phyloP scores from a whole-genome alignment of 2,329 filamentous ascomycete genomes.

The Camillea tinctor region DNA sequence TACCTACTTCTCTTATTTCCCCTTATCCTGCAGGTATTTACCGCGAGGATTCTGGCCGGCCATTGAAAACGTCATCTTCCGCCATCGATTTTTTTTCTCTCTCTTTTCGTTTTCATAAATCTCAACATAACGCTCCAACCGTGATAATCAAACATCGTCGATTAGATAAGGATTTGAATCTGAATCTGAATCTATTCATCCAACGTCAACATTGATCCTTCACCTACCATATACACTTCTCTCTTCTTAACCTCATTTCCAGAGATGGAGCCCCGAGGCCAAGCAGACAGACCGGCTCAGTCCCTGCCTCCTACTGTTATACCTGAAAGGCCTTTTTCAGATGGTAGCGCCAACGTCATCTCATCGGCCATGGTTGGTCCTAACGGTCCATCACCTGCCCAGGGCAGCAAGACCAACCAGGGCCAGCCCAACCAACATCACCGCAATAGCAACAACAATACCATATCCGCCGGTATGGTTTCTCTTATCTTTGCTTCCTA shows the following conservation, averaged over 20 bases:
- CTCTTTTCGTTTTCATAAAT: not conserved
- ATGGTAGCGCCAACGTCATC: constrained; percentile 10
- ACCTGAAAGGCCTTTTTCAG: constrained; percentile 6
- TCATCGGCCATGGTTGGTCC: constrained; percentile 17
- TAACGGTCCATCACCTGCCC: constrained; percentile 7
- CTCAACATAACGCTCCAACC: not conserved
- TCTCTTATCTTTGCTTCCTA: not conserved
- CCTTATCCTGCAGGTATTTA: not conserved
- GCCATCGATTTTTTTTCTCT: not conserved
- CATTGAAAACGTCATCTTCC: not conserved
- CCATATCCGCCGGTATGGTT: constrained; percentile 37
- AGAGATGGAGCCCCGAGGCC: constrained; percentile 18
- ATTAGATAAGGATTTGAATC: not conserved
- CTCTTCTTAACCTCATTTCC: not conserved
- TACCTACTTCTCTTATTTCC: not conserved
- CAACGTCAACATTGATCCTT: not conserved
- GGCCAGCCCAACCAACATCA: too few relatives aligned
- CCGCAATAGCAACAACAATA: constrained; percentile 16
- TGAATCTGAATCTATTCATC: not conserved
- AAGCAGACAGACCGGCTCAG: constrained; percentile 2
- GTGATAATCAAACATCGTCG: not conserved
- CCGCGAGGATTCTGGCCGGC: not conserved
- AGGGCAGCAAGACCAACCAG: constrained; percentile 8
- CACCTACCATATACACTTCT: too few relatives aligned
- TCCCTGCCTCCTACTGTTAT: constrained; percentile 6